These are phyloP conservation scores for Leccinum subgranulosum DNA, from an alignment of 768 basidiomycete species.

Conservation along the genomic window DNA sequence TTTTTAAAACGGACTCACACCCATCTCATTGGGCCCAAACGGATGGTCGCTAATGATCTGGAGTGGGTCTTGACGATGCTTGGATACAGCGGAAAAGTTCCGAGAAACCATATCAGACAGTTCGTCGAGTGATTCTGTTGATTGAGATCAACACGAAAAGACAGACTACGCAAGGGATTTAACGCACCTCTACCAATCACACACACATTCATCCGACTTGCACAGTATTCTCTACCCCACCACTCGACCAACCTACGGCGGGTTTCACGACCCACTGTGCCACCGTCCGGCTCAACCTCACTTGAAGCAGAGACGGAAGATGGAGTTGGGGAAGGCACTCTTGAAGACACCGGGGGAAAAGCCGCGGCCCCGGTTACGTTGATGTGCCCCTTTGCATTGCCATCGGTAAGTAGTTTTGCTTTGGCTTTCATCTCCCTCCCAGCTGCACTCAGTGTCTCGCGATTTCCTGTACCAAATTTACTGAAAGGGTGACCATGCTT, in stretches of 20 bases:
- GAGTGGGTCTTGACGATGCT: conserved; percentile 56
- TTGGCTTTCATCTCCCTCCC: conserved; percentile 55
- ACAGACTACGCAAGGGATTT: not conserved
- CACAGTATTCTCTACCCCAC: conserved; percentile 82
- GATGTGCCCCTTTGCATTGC: conserved; percentile 23
- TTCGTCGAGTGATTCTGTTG: conserved; percentile 70
- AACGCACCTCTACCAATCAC: conserved; percentile 71
- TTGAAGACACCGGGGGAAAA: conserved; percentile 50
- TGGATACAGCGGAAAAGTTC: conserved; percentile 70
- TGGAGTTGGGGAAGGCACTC: conserved; percentile 56
- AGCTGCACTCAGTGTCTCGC: conserved; percentile 63
- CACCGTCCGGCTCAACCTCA: conserved; percentile 71
- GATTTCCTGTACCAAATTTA: conserved; percentile 90
- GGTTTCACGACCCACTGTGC: conserved; percentile 74
- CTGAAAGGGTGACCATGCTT: conserved; percentile 79
- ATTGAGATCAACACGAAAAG: conserved; percentile 1
- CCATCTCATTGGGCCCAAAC: conserved; percentile 66
- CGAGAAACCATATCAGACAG: conserved; percentile 58
- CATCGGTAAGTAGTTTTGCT: conserved; percentile 36
- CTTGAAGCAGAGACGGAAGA: conserved; percentile 52
- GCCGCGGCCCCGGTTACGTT: conserved; percentile 20
- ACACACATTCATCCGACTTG: conserved; percentile 77
- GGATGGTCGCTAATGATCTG: conserved; percentile 72
- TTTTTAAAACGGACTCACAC: conserved; percentile 48
- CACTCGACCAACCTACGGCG: conserved; percentile 78